phyloP scores from a whole-genome alignment of 352 stramenopile genomes.

The Thalassiosira hispida region DNA sequence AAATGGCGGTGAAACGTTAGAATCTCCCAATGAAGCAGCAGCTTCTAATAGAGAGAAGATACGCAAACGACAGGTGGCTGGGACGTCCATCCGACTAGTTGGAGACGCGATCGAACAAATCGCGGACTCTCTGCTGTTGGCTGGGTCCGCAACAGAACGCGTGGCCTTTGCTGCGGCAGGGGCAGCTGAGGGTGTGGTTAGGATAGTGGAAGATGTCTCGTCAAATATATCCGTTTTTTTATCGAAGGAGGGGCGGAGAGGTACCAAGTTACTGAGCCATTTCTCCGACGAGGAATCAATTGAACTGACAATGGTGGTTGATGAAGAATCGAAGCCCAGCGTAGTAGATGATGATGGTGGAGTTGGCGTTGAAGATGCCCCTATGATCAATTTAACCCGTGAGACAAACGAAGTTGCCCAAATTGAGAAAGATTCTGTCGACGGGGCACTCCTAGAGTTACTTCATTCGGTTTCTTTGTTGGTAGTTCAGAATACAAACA shows the following conservation, averaged over 20 bases:
- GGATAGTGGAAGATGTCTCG: conserved; percentile 45
- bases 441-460: neutral
- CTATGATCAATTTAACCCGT: neutral
- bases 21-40: neutral
- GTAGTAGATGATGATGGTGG: neutral
- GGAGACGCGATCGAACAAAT: conserved; percentile 55
- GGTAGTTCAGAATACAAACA: conserved; percentile 17
- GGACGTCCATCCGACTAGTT: conserved; percentile 46
- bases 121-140: conserved; percentile 50
- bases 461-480: conserved; percentile 6
- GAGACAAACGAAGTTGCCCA: neutral
- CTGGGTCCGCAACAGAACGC: conserved; percentile 51
- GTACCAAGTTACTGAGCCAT: neutral
- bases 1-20: neutral
- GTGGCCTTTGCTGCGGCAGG: conserved; percentile 46
- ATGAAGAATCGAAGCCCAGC: neutral
- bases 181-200: conserved; percentile 46
- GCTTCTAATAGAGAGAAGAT: neutral
- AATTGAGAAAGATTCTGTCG: neutral
- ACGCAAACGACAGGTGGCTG: conserved; percentile 38
- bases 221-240: conserved; percentile 36
- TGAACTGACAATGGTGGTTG: neutral
- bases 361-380: neutral
- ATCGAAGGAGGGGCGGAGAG: conserved; percentile 20
- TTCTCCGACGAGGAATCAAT: neutral